Evolutionary conservation across 179 eudicot species (phyloP).

Genomic region (Camellia oleifera): DNA sequence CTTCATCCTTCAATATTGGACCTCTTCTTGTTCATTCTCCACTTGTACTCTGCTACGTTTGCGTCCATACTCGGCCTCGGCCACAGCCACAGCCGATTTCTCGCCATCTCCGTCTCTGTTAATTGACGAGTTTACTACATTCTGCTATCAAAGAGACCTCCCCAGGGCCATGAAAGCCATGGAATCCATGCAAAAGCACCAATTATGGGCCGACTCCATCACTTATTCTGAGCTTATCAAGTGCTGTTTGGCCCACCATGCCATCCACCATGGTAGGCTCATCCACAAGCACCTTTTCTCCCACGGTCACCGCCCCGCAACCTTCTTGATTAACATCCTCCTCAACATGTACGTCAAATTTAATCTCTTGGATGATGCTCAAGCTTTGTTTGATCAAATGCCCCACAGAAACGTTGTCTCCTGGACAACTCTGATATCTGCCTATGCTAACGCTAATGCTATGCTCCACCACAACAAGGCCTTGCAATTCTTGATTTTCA

Average conservation of each 20-base stretch:
- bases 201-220: conserved; percentile 37
- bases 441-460: too few species aligned
- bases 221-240: conserved; percentile 55
- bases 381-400: too few species aligned
- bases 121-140: conserved; percentile 29
- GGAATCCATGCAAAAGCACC: conserved; percentile 34
- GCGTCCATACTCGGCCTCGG: too few species aligned
- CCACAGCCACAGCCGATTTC: too few species aligned
- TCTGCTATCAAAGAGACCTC: conserved; percentile 40
- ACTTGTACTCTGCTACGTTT: too few species aligned
- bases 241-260: conserved; percentile 28
- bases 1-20: too few species aligned
- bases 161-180: conserved; percentile 42
- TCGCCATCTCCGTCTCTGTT: background rate
- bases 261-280: conserved; percentile 38
- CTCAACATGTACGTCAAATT: conserved; percentile 51
- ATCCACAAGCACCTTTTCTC: conserved; percentile 48
- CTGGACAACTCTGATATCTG: too few species aligned
- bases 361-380: conserved; percentile 6
- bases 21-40: too few species aligned
- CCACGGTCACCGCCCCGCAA: conserved; percentile 45
- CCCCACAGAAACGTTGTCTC: too few species aligned
- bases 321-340: conserved; percentile 40
- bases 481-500: too few species aligned
- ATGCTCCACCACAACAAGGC: too few species aligned